Evolutionary conservation across 2,329 filamentous ascomycete genomes (phyloP).

Genomic region (Penicillium occitanis): DNA sequence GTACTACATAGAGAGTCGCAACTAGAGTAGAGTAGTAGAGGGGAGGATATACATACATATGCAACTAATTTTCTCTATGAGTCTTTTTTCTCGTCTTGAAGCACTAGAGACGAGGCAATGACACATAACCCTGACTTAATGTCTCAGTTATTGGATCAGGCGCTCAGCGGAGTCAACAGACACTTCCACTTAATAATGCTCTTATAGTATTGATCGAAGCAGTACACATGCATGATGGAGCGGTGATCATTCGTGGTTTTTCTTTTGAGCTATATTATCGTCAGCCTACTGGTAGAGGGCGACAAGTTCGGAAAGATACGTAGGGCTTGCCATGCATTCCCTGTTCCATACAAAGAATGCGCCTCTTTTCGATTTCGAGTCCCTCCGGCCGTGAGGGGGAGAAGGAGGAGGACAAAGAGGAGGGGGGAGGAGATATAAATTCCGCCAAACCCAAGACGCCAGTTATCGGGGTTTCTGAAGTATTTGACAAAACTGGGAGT

Average conservation of each 20-base stretch:
- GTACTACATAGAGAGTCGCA: no score
- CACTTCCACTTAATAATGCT: not conserved
- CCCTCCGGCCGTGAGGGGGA: not conserved
- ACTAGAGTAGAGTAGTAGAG: no score
- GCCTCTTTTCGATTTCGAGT: not conserved
- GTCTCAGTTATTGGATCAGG: not conserved
- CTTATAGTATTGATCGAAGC: not conserved
- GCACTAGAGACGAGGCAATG: not conserved
- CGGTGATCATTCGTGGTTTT: not conserved
- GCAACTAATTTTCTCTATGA: not conserved
- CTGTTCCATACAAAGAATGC: conserved; percentile 12
- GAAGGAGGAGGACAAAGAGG: no score
- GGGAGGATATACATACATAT: not conserved
- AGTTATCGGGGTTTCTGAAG: not conserved
- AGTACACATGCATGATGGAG: not conserved
- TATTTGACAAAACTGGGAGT: not conserved
- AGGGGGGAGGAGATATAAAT: not conserved
- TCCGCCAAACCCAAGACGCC: not conserved
- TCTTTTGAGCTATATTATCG: not conserved
- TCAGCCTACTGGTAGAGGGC: not conserved
- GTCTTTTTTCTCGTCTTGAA: not conserved
- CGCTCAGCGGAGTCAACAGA: not conserved
- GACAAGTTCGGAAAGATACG: not conserved
- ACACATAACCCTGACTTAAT: not conserved
- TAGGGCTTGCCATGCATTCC: conserved; percentile 11